Percentiles rank a stretch among this genome's conserved stretches.
Conservation (phyloP, 352 stramenopile genomes). For the Phytophthora multivora region DNA sequence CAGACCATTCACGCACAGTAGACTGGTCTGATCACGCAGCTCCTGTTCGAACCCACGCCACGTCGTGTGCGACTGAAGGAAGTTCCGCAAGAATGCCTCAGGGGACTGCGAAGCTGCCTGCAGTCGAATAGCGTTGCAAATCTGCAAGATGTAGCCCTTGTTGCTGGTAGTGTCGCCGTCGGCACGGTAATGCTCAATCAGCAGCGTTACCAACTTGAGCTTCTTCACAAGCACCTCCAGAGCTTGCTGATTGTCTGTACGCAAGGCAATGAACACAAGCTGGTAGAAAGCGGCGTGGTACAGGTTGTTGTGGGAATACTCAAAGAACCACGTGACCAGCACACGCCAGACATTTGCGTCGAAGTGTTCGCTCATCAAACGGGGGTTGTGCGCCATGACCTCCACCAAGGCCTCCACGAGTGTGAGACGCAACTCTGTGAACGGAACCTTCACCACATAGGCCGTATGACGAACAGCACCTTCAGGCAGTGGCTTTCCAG, state of each 20-base stretch:
- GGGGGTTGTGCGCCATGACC: constrained; percentile 81
- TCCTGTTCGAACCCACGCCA: constrained; percentile 82
- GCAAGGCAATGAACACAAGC: constrained; percentile 87
- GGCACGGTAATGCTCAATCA: constrained; percentile 84
- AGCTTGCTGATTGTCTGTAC: constrained; percentile 80
- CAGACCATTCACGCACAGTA: constrained; percentile 63
- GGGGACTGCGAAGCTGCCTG: constrained; percentile 88
- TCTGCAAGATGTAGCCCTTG: constrained; percentile 88
- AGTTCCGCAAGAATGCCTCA: constrained; percentile 89
- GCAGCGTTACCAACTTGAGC: constrained; percentile 80
- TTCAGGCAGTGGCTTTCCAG: constrained; percentile 58
- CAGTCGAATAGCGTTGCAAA: constrained; percentile 89
- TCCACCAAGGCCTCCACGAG: constrained; percentile 88
- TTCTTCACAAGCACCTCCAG: constrained; percentile 89
- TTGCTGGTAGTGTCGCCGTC: constrained; percentile 74
- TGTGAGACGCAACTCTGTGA: constrained; percentile 88
- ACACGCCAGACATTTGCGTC: constrained; percentile 87
- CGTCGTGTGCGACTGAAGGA: constrained; percentile 88
- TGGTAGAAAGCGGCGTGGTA: constrained; percentile 92
- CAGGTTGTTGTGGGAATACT: constrained; percentile 92
- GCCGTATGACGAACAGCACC: constrained; percentile 81
- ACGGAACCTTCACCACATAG: constrained; percentile 89
- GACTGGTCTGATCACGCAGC: constrained; percentile 57
- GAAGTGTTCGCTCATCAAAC: constrained; percentile 71
- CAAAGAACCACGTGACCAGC: constrained; percentile 89